Evolutionary conservation across 2,329 filamentous ascomycete genomes (phyloP), one percentile per base, ranked within the genome.

Genomic region (Fusarium scirpi): DNA sequence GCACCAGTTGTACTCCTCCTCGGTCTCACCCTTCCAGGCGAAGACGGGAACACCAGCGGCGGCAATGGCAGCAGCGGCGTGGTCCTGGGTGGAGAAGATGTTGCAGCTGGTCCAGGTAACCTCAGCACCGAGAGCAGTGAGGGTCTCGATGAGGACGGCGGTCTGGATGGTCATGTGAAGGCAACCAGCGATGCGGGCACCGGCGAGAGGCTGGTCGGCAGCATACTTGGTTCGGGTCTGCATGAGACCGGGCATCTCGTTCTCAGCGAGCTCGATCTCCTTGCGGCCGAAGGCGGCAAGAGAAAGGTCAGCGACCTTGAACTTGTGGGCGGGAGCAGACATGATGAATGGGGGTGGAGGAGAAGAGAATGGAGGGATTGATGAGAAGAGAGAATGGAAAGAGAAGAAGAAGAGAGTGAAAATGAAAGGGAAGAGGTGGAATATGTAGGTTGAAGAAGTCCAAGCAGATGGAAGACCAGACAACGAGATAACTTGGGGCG

Each of bases 101-200:
- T 99, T 98, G 92, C 96, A 99, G 78, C 92, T 96, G 69, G 95
- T 92, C 96, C 96, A 98, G 81, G 96, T 99, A 78, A 98, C 92
- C 90, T 98, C 96, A 79, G 96, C 96, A 86, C 96, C 96, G 79
- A 99, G 94, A 76, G 91, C 87, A 79, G 89, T 92, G 81, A 99
- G 91, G 75, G 96, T 99, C 91, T 99, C 96, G 84, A 99, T 99
- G 79, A 99, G 91, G 80, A 99, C 96, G 78, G 96, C 96, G 74
- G 96, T 99, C 89, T 99, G 96, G 86, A 99, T 98, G 82, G 96
- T 98, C 95, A 97, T 98, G 91, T 98, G 94, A 82, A 98, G 88
- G 86, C 96, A 98, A 81, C 96, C 96, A 78, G 96, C 96, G 83
- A 99, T 98, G 80, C 95, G 92, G 82, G 94, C 94, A 82, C 95